Conservation (phyloP, 1,284 basidiomycete species). For the Trametes versicolor region DNA sequence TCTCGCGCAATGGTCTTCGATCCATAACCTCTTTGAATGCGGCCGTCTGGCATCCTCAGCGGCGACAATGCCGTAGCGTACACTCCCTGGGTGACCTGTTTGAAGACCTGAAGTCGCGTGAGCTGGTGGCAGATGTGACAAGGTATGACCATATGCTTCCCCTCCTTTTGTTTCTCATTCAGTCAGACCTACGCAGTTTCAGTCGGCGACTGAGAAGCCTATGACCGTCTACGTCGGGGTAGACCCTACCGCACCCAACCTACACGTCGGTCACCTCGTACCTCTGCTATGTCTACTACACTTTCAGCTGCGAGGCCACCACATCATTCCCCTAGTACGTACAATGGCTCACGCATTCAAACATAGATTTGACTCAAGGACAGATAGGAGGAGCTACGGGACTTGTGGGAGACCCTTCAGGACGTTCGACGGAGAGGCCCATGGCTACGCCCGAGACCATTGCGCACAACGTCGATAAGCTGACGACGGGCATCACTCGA, state of each 20-base stretch:
- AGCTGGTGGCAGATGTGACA: constrained; percentile 46
- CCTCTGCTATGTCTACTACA: constrained; percentile 90
- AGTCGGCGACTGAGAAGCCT: constrained; percentile 45
- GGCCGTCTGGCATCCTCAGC: constrained; percentile 16
- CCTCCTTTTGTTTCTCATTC: constrained; percentile 10
- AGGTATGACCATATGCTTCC: constrained; percentile 33
- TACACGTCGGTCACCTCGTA: constrained; percentile 95
- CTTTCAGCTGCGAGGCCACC: constrained; percentile 87
- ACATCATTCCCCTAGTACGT: constrained; percentile 72
- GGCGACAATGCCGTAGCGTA: constrained; percentile 31
- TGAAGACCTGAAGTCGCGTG: constrained; percentile 43
- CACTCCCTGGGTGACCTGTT: constrained; percentile 38
- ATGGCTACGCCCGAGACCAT: constrained; percentile 70
- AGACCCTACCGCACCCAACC: constrained; percentile 89
- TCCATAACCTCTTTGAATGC: neutral
- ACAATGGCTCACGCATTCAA: neutral
- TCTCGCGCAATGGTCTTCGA: constrained; percentile 23
- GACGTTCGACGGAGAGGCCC: constrained; percentile 85
- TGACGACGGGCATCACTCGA: constrained; percentile 71
- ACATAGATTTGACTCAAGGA: neutral
- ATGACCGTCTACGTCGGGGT: constrained; percentile 88
- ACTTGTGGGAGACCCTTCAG: constrained; percentile 96
- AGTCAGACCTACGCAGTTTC: constrained; percentile 50
- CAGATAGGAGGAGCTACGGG: constrained; percentile 98
- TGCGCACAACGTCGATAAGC: constrained; percentile 71